A percentile compares a stretch with the other conserved stretches of the same genome.
Evolutionary conservation across 495 filamentous ascomycete species (phyloP).

Genomic region (Annulohypoxylon moriforme): DNA sequence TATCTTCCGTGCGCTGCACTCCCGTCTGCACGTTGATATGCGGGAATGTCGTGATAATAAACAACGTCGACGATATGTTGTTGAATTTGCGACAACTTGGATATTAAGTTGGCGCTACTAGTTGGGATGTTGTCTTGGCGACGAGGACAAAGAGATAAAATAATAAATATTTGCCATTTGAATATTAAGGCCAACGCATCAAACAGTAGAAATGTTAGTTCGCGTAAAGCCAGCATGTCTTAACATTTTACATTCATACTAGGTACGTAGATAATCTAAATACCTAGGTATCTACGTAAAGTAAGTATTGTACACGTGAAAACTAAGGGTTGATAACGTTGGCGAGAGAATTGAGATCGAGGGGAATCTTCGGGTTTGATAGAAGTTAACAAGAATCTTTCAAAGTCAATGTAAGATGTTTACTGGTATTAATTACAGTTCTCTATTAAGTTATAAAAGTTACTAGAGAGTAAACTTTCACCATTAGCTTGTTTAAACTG

Average conservation of each 20-base stretch:
- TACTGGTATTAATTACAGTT: too few species aligned
- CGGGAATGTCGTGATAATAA: not conserved
- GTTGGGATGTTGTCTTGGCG: not conserved
- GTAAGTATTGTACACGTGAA: too few species aligned
- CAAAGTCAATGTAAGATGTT: not conserved
- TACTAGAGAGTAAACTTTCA: not conserved
- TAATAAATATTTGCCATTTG: not conserved
- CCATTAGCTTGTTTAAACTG: not conserved
- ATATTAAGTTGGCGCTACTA: not conserved
- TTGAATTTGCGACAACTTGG: not conserved
- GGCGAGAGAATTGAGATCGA: too few species aligned
- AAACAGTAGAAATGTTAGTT: not conserved
- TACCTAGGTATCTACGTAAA: too few species aligned
- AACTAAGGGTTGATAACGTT: too few species aligned
- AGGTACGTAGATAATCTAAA: too few species aligned
- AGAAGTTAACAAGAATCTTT: not conserved
- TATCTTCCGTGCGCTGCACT: constrained; percentile 11
- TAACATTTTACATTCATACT: too few species aligned
- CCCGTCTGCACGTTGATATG: constrained; percentile 1
- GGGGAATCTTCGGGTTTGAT: too few species aligned
- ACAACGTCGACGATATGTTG: not conserved
- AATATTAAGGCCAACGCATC: too few species aligned
- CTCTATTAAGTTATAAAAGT: too few species aligned
- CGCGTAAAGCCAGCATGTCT: too few species aligned
- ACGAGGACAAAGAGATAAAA: not conserved